A percentile compares a stretch with the other conserved stretches of the same genome.
phyloP scores from a whole-genome alignment of 257 asterid species.

The Scutellaria baicalensis region DNA sequence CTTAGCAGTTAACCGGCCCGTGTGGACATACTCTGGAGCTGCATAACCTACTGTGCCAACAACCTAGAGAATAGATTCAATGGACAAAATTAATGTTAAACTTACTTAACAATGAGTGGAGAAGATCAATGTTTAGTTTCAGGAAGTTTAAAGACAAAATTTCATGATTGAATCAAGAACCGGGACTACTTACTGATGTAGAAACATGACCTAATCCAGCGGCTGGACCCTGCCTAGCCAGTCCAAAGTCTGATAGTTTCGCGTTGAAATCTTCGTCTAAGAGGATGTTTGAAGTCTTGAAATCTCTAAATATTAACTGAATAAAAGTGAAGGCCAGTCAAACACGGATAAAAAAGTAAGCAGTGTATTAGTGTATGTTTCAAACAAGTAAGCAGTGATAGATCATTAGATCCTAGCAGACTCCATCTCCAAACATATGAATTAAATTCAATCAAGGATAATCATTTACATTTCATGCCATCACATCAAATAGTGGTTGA shows the following conservation, averaged over 20 bases:
- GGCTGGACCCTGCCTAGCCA: conserved; percentile 91
- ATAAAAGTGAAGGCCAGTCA: conserved; percentile 11
- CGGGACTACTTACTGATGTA: conserved; percentile 64
- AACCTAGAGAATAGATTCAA: conserved; percentile 30
- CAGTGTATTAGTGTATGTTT: too few species aligned
- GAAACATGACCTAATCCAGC: conserved; percentile 76
- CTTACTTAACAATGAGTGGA: not conserved
- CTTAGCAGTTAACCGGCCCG: conserved; percentile 80
- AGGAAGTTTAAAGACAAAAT: not conserved
- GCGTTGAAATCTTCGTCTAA: conserved; percentile 79
- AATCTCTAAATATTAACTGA: conserved; percentile 87
- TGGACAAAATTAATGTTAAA: not conserved
- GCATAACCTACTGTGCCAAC: conserved; percentile 95
- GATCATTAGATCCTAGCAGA: too few species aligned
- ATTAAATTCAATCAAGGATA: too few species aligned
- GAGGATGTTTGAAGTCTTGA: conserved; percentile 89
- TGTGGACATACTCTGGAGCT: conserved; percentile 84
- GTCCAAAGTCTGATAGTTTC: conserved; percentile 86
- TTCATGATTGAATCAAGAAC: conserved; percentile 9
- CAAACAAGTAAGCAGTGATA: too few species aligned
- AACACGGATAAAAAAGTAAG: not conserved
- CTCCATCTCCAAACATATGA: too few species aligned
- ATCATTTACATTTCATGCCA: not conserved
- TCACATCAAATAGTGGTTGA: not conserved
- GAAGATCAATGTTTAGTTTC: not conserved